Percentiles rank a stretch among this genome's conserved stretches.
These are phyloP conservation scores for Dichotomocladium elegans DNA, from an alignment of 371 early-diverging fungal genomes.

Conservation along the genomic window DNA sequence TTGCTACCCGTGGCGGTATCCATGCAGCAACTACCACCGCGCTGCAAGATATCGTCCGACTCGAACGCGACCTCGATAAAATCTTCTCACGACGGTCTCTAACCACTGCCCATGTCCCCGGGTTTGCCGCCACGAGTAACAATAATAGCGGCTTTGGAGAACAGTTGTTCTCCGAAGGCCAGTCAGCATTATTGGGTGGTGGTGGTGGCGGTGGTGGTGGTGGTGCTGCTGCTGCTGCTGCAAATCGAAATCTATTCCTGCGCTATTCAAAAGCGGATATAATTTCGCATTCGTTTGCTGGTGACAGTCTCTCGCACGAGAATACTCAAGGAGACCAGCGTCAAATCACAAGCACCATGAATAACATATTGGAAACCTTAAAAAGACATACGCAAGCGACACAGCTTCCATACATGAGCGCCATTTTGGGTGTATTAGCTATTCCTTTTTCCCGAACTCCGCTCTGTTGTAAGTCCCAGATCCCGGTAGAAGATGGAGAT, in stretches of 20 bases:
- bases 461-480: slow-evolving; percentile 17
- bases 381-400: slow-evolving; percentile 35
- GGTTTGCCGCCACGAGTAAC: too few species aligned
- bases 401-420: slow-evolving; percentile 29
- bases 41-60: slow-evolving; percentile 40
- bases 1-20: slow-evolving; percentile 6
- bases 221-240: too few species aligned
- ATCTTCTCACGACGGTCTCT: slow-evolving; percentile 17
- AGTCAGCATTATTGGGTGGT: too few species aligned
- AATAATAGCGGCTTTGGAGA: too few species aligned
- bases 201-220: too few species aligned
- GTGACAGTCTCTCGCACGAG: slow-evolving; percentile 7
- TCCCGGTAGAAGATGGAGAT: neutral
- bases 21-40: slow-evolving; percentile 41
- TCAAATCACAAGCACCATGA: slow-evolving; percentile 8
- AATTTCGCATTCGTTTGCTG: neutral
- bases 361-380: slow-evolving; percentile 20
- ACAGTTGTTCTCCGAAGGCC: too few species aligned
- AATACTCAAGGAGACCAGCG: slow-evolving; percentile 3
- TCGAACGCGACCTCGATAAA: slow-evolving; percentile 40
- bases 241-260: slow-evolving; percentile 7
- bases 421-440: slow-evolving; percentile 28
- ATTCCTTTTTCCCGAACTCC: slow-evolving; percentile 31
- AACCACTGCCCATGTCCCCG: too few species aligned
- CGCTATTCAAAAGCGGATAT: slow-evolving; percentile 12